Conservation (phyloP, 495 filamentous ascomycete genomes). For the Tuber brumale region DNA sequence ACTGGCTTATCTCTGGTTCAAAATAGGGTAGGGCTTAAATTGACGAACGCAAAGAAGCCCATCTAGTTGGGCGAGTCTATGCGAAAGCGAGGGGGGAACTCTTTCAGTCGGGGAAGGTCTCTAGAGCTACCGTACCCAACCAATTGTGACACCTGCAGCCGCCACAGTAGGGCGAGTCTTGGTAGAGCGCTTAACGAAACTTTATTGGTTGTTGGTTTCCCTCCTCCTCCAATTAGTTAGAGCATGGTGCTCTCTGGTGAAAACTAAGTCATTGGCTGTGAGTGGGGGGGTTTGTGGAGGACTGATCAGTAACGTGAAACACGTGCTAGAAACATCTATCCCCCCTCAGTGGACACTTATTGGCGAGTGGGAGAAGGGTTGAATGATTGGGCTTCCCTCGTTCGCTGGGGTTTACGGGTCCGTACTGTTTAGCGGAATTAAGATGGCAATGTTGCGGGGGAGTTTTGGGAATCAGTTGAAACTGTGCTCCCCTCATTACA, state of each 20-base stretch:
- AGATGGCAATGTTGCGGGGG: background rate
- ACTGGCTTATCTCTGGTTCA: no score
- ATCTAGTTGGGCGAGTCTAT: background rate
- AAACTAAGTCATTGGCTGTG: background rate
- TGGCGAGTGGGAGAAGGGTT: background rate
- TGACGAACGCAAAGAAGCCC: background rate
- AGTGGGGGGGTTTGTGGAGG: background rate
- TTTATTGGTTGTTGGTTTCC: background rate
- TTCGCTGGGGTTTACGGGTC: background rate
- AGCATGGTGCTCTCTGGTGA: background rate
- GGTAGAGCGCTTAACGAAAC: slow-evolving; percentile 1
- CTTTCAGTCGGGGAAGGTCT: background rate
- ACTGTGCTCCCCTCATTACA: background rate
- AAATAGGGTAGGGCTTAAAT: background rate
- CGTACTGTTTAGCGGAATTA: background rate
- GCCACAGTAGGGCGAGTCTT: background rate
- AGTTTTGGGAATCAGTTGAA: background rate
- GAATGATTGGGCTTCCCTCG: background rate
- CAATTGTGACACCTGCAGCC: background rate
- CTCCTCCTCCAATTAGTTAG: background rate
- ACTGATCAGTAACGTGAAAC: background rate
- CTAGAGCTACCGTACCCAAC: background rate
- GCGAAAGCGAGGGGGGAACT: background rate
- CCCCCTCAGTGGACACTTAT: background rate
- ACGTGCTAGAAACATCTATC: background rate